A percentile compares a stretch with the other conserved stretches of the same genome.
Evolutionary conservation across 2,329 filamentous ascomycete genomes (phyloP).

Genomic region (Xylaria sp.): DNA sequence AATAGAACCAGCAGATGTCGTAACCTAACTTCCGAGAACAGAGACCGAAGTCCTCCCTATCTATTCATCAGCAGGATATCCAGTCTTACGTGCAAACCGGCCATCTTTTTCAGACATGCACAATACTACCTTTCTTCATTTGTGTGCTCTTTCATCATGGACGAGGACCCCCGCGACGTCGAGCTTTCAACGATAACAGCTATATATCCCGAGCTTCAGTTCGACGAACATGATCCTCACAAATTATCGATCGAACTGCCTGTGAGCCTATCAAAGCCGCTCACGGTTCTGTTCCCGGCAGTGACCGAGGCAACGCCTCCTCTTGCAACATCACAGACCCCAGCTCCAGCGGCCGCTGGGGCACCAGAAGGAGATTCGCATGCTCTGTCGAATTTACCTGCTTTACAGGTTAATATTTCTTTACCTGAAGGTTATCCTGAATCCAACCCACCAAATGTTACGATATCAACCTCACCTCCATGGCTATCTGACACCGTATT

Average conservation of each 20-base stretch:
- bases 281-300: constrained; percentile 69
- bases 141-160: constrained; percentile 46
- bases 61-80: constrained; percentile 21
- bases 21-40: constrained; percentile 5
- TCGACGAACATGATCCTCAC: constrained; percentile 57
- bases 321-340: constrained; percentile 33
- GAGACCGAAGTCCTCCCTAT: constrained; percentile 1
- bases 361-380: constrained; percentile 55
- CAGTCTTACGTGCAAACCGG: neutral
- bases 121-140: constrained; percentile 31
- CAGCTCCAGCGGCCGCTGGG: constrained; percentile 25
- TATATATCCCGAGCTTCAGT: constrained; percentile 74
- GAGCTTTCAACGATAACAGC: constrained; percentile 71
- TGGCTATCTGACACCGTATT: constrained; percentile 66
- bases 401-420: constrained; percentile 63
- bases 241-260: constrained; percentile 68
- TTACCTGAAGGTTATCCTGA: constrained; percentile 70
- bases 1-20: neutral
- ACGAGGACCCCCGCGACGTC: constrained; percentile 62
- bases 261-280: constrained; percentile 63
- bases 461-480: constrained; percentile 64
- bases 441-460: constrained; percentile 60
- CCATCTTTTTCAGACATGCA: constrained; percentile 37
- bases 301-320: constrained; percentile 52
- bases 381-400: constrained; percentile 67